Percentiles rank a stretch among this genome's conserved stretches.
Evolutionary conservation across 116 monocot genomes (phyloP).

Genomic region (Dioscorea cayenensis): DNA sequence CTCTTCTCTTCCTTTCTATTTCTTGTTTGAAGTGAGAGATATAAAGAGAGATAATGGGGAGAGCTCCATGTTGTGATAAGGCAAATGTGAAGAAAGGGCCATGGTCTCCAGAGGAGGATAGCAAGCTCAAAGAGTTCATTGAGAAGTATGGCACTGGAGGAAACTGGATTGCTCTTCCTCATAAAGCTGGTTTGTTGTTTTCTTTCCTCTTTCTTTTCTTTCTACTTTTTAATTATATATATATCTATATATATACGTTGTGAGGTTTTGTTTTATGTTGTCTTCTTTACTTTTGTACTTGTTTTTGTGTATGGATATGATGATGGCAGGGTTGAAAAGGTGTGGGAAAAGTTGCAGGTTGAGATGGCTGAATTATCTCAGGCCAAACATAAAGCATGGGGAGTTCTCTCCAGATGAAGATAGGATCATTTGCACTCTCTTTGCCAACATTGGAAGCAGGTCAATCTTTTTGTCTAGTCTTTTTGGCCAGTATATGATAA

Average conservation of each 20-base stretch:
- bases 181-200: constrained; percentile 46
- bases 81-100: constrained; percentile 69
- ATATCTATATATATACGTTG: background rate
- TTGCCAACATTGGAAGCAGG: constrained; percentile 68
- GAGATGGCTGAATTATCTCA: constrained; percentile 77
- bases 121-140: constrained; percentile 64
- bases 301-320: no score
- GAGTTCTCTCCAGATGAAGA: constrained; percentile 70
- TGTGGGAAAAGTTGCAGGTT: constrained; percentile 85
- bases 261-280: background rate
- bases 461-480: background rate
- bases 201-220: background rate
- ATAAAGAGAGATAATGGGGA: constrained; percentile 34
- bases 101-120: constrained; percentile 79
- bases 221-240: background rate
- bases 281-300: background rate
- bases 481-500: no score
- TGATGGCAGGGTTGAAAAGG: constrained; percentile 51
- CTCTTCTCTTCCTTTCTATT: background rate
- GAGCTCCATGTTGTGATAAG: constrained; percentile 83
- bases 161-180: constrained; percentile 76
- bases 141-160: constrained; percentile 70
- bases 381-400: constrained; percentile 79
- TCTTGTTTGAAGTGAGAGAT: constrained; percentile 5
- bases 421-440: constrained; percentile 53